These are phyloP conservation scores for Aspergillus asperescens DNA, from an alignment of 495 filamentous ascomycete species.

Conservation along the genomic window DNA sequence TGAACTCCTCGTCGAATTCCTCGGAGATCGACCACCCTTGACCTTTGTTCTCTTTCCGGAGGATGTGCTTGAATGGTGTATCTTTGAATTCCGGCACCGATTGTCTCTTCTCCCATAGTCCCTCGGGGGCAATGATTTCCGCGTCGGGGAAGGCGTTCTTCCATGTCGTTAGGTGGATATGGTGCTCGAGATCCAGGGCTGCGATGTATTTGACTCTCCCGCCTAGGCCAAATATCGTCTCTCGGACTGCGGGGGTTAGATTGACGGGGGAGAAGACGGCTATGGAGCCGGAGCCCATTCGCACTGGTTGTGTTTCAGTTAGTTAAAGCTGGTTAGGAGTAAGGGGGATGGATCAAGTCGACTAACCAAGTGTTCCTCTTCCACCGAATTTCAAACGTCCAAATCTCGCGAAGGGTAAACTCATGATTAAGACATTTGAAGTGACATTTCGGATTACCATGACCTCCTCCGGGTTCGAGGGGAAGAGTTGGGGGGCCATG, in stretches of 20 bases:
- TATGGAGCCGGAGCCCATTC: slow-evolving; percentile 66
- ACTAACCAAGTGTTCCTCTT: slow-evolving; percentile 75
- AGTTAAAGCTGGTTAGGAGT: not conserved
- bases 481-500: slow-evolving; percentile 43
- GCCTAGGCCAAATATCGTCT: slow-evolving; percentile 61
- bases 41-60: slow-evolving; percentile 51
- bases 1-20: slow-evolving; percentile 84
- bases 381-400: slow-evolving; percentile 78
- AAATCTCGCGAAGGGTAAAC: slow-evolving; percentile 78
- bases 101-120: slow-evolving; percentile 78
- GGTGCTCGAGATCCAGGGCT: slow-evolving; percentile 84
- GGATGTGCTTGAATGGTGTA: slow-evolving; percentile 65
- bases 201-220: slow-evolving; percentile 75
- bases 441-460: slow-evolving; percentile 85
- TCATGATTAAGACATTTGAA: slow-evolving; percentile 74
- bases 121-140: slow-evolving; percentile 76
- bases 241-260: slow-evolving; percentile 70
- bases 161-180: slow-evolving; percentile 86
- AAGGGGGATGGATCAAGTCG: not conserved
- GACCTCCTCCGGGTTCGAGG: slow-evolving; percentile 62
- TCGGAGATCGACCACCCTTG: slow-evolving; percentile 49
- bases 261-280: slow-evolving; percentile 89
- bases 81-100: slow-evolving; percentile 58
- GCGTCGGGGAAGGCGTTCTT: slow-evolving; percentile 70
- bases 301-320: slow-evolving; percentile 49